These are phyloP conservation scores for Scedosporium aurantiacum DNA, from an alignment of 2,329 filamentous ascomycete species.

Conservation along the genomic window DNA sequence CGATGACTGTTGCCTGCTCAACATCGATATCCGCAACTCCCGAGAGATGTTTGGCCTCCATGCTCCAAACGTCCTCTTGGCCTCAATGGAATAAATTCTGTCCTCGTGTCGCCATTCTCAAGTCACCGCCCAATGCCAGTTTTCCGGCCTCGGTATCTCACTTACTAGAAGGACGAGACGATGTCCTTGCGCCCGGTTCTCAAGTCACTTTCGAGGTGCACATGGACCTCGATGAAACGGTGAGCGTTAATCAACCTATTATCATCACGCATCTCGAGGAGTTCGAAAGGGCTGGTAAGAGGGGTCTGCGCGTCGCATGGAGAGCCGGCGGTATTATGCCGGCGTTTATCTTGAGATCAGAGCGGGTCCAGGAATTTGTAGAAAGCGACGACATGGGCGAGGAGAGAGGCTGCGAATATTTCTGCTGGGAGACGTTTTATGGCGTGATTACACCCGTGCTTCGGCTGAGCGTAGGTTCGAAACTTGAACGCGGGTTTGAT, in stretches of 20 bases:
- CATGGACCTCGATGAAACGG: conserved; percentile 16
- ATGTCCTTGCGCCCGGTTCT: conserved; percentile 20
- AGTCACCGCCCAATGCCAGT: conserved; percentile 10
- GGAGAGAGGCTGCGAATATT: conserved; percentile 25
- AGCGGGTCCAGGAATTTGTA: conserved; percentile 33
- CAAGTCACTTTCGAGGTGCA: conserved; percentile 22
- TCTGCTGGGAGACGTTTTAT: conserved; percentile 34
- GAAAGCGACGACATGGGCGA: conserved; percentile 13
- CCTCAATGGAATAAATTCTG: conserved; percentile 25
- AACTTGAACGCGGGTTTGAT: conserved; percentile 23
- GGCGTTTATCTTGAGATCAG: conserved; percentile 21
- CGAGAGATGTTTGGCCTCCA: conserved; percentile 16
- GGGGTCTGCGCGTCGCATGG: conserved; percentile 29
- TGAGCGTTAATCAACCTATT: conserved; percentile 12
- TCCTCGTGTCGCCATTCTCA: conserved; percentile 16
- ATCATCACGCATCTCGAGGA: conserved; percentile 21
- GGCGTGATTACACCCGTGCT: conserved; percentile 25
- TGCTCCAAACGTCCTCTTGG: conserved; percentile 21
- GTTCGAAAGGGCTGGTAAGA: conserved; percentile 17
- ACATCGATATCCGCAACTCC: conserved; percentile 23
- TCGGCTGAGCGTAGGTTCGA: conserved; percentile 18
- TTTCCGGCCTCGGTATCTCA: conserved; percentile 6
- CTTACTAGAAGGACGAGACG: conserved; percentile 10
- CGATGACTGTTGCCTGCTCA: conserved; percentile 20
- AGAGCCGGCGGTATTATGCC: conserved; percentile 19